phyloP scores from a whole-genome alignment of 2,329 filamentous ascomycete genomes.

The Trichoderma atrobrunneum region DNA sequence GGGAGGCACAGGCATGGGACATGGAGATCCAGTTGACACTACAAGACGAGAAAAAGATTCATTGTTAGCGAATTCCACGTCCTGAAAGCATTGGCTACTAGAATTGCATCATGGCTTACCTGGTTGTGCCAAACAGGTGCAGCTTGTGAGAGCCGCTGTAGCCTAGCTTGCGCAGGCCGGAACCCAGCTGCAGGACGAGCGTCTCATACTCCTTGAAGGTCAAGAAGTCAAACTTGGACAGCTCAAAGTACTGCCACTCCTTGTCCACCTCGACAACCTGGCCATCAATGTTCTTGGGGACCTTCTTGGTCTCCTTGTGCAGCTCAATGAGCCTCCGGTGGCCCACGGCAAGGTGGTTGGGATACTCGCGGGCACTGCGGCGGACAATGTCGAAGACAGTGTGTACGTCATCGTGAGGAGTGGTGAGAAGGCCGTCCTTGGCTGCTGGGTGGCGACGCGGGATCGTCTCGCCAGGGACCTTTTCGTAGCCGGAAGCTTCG shows the following conservation, averaged over 20 bases:
- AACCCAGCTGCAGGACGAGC: constrained; percentile 65
- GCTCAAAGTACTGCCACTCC: constrained; percentile 88
- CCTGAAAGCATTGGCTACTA: background rate
- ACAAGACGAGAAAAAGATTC: background rate
- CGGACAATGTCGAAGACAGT: constrained; percentile 79
- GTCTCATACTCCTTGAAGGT: constrained; percentile 78
- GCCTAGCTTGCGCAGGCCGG: constrained; percentile 72
- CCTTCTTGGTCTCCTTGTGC: constrained; percentile 82
- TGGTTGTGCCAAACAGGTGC: constrained; percentile 83
- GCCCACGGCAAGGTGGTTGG: constrained; percentile 64
- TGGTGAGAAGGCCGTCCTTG: constrained; percentile 66
- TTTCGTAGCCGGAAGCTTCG: constrained; percentile 65
- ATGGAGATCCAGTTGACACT: constrained; percentile 81
- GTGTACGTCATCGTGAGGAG: constrained; percentile 64
- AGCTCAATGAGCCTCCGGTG: constrained; percentile 70
- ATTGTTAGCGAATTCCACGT: background rate
- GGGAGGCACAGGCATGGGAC: constrained; percentile 73
- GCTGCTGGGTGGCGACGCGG: constrained; percentile 71
- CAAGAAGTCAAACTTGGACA: constrained; percentile 71
- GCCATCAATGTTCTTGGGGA: constrained; percentile 85
- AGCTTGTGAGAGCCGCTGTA: constrained; percentile 64
- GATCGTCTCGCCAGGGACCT: constrained; percentile 77
- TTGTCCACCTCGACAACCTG: constrained; percentile 78
- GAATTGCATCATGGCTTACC: constrained; percentile 43
- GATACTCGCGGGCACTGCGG: constrained; percentile 62